Percentiles rank a stretch among this genome's conserved stretches.
Conservation (phyloP, 345 rosid species). For the Corchorus capsularis region DNA sequence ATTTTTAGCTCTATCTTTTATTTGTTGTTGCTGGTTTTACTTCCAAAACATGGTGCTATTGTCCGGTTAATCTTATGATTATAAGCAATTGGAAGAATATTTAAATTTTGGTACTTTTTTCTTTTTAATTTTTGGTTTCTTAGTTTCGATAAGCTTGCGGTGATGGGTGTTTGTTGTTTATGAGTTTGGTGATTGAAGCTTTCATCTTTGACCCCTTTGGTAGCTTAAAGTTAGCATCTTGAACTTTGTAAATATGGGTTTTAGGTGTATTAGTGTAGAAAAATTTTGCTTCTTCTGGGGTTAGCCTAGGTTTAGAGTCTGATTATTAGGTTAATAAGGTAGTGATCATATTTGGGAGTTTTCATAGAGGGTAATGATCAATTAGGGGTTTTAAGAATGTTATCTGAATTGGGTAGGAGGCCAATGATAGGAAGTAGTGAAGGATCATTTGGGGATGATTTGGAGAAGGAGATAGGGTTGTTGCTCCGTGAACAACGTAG, state of each 20-base stretch:
- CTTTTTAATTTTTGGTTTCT: slow-evolving; percentile 17
- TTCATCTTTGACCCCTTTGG: slow-evolving; percentile 45
- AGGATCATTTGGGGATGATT: slow-evolving; percentile 71
- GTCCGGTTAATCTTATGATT: slow-evolving; percentile 15
- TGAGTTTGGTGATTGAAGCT: slow-evolving; percentile 38
- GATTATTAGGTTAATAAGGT: slow-evolving; percentile 33
- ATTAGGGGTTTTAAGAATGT: slow-evolving; percentile 43
- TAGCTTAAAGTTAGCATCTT: slow-evolving; percentile 28
- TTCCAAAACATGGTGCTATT: slow-evolving; percentile 23
- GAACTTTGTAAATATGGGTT: slow-evolving; percentile 36
- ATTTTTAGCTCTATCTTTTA: neutral
- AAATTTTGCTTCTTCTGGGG: slow-evolving; percentile 35
- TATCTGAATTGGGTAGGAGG: slow-evolving; percentile 63
- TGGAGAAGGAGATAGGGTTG: slow-evolving; percentile 69
- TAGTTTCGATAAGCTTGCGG: slow-evolving; percentile 13
- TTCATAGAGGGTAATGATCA: slow-evolving; percentile 33
- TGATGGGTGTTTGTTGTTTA: slow-evolving; percentile 20
- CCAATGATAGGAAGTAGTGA: slow-evolving; percentile 69
- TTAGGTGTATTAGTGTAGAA: slow-evolving; percentile 15
- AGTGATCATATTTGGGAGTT: slow-evolving; percentile 19
- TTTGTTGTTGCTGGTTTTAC: slow-evolving; percentile 8
- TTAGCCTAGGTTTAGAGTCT: slow-evolving; percentile 23
- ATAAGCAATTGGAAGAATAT: neutral
- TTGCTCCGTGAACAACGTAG: slow-evolving; percentile 54
- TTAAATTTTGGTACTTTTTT: neutral